Base-by-base conservation (phyloP, 208 protist species). In the Leishmania arabica region DNA sequence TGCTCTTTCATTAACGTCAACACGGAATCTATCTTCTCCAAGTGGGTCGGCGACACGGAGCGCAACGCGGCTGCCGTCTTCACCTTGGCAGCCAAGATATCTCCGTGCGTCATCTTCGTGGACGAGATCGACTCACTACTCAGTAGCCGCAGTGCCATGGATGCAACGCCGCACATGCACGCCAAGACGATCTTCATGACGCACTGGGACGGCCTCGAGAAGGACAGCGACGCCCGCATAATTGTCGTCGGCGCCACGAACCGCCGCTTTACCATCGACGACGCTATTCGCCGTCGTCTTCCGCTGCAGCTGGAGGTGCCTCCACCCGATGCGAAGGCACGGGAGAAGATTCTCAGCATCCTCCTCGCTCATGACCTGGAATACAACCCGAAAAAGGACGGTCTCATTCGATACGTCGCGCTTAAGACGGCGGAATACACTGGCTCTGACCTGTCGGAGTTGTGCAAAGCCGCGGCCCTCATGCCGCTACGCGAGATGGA, bases 1-100 rank as follows among this genome's bases (percentile, higher is more conserved):
- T 99, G 99, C 58, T 97, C 95, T 72, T 99, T 99, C 88, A 99
- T 99, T 86, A 96, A 99, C 82, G 99, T 99, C 34, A 99, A 90
- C 76, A 88, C 86, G 9, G 92, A 95, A 47, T 86, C 86, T 37
- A 90, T 98, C 71, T 95, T 96, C 85, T 97, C 94, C 58, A 98
- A 97, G 86, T 98, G 92, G 91, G 86, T 96, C 60, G 99, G 99
- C 34, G 99, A 99, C 31, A 98, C 95, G n/a, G 99, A 99, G 88
- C 99, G 99, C 80, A 93, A 99, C 56, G 95, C 99, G 1, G 87
- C 95, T 9, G 91, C 97, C 24, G 76, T 98, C 60, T 98, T 98
- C 80, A 91, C 90, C 13, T 86, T 97, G n/a, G 94, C 95, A 27
- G 83, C 66, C 65, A 96, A 95, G 83, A 84, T 98, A 51, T 76